These are phyloP conservation scores for Emergomyces pasteurianus DNA, from an alignment of 2,329 filamentous ascomycete species.

Conservation along the genomic window DNA sequence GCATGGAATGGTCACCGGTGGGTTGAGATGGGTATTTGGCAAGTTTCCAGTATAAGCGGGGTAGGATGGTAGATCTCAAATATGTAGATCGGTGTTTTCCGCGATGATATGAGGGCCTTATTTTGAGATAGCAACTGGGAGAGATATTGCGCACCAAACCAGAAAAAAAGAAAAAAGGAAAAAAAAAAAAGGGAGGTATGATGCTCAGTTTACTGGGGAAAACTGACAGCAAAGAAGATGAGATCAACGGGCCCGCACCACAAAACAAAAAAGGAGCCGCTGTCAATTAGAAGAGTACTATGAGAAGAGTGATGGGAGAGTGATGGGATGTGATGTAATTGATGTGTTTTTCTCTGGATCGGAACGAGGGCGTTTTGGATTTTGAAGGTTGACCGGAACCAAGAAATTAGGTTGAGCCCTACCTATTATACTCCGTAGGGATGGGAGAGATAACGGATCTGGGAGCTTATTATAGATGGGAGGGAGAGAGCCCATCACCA, in stretches of 20 bases:
- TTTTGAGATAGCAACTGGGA: not conserved
- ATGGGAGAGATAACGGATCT: no score
- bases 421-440: no score
- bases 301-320: no score
- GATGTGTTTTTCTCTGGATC: not conserved
- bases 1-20: not conserved
- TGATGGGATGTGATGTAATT: not conserved
- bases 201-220: not conserved
- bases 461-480: no score
- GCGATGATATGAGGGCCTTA: not conserved
- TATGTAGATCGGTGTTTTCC: not conserved
- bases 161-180: not conserved
- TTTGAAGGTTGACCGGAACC: not conserved
- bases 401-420: not conserved
- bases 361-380: not conserved
- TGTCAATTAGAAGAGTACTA: not conserved
- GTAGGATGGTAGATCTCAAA: not conserved
- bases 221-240: not conserved
- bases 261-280: not conserved
- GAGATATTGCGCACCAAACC: not conserved
- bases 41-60: not conserved
- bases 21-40: not conserved
- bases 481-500: no score
- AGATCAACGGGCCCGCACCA: not conserved
- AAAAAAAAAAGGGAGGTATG: not conserved